phyloP scores from a whole-genome alignment of 257 asterid genomes.

The Gentiana dahurica region DNA sequence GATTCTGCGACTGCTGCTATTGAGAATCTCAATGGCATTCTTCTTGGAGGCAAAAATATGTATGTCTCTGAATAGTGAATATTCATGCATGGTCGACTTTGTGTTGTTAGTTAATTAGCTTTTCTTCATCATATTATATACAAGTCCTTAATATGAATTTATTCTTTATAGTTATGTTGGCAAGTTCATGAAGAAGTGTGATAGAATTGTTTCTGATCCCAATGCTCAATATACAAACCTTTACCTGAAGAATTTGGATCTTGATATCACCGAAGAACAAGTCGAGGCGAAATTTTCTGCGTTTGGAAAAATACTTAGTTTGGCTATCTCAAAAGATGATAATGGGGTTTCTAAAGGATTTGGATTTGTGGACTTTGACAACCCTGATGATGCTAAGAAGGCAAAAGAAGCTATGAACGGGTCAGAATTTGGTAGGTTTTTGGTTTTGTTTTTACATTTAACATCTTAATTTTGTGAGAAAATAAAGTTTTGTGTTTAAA shows the following conservation, averaged over 20 bases:
- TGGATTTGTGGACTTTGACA: conserved; percentile 49
- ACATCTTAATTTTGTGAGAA: too few relatives aligned
- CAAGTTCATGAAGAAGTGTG: conserved; percentile 34
- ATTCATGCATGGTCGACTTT: too few relatives aligned
- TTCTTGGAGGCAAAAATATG: conserved; percentile 26
- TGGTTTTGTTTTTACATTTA: too few relatives aligned
- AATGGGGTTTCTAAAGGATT: conserved; percentile 40
- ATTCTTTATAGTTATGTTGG: conserved; percentile 38
- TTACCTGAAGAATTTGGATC: conserved; percentile 39
- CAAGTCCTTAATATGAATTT: too few relatives aligned
- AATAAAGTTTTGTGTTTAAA: too few relatives aligned
- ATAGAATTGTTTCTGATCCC: conserved; percentile 23
- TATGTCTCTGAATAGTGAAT: conserved; percentile 3
- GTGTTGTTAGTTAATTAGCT: too few relatives aligned
- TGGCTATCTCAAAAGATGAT: conserved; percentile 34
- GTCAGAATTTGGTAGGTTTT: conserved; percentile 45
- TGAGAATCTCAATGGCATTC: conserved; percentile 29
- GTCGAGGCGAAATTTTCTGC: conserved; percentile 37
- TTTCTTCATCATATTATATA: too few relatives aligned
- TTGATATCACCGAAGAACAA: conserved; percentile 28
- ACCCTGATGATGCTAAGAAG: conserved; percentile 39
- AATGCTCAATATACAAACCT: conserved; percentile 36
- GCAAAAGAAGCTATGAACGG: conserved; percentile 44
- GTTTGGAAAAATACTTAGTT: conserved; percentile 37
- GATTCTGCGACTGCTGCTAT: conserved; percentile 45